These are phyloP conservation scores for Colletotrichum salicis DNA, from an alignment of 2,329 filamentous ascomycete genomes.

Conservation along the genomic window DNA sequence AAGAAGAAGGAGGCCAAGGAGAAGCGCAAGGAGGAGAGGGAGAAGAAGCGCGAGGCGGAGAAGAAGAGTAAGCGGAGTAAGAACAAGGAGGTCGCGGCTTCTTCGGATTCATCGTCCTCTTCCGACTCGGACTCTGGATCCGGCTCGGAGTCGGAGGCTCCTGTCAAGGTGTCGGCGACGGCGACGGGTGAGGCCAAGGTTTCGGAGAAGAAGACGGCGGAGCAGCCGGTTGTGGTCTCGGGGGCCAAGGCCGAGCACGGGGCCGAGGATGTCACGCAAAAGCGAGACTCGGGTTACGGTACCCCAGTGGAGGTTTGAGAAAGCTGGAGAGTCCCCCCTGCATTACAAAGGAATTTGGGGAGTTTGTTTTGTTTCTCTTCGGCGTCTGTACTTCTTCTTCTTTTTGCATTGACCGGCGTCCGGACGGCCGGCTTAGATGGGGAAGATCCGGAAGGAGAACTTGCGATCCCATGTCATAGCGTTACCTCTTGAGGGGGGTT, in stretches of 20 bases:
- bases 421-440: neutral
- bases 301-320: constrained; percentile 32
- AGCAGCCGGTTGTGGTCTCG: constrained; percentile 23
- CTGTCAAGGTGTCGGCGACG: neutral
- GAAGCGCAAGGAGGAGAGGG: constrained; percentile 39
- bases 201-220: constrained; percentile 1
- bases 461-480: neutral
- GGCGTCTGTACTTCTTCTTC: too few relatives aligned
- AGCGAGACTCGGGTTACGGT: constrained; percentile 37
- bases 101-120: neutral
- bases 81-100: constrained; percentile 24
- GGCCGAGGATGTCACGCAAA: constrained; percentile 41
- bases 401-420: constrained; percentile 7
- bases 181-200: neutral
- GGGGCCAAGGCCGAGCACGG: constrained; percentile 43
- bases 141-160: neutral
- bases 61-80: constrained; percentile 38
- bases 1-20: constrained; percentile 41
- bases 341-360: neutral
- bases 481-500: neutral
- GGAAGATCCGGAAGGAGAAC: neutral
- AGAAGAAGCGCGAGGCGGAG: constrained; percentile 33
- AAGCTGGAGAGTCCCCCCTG: neutral
- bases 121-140: constrained; percentile 2
- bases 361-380: too few relatives aligned